These are phyloP conservation scores for Pouteria campechiana DNA, from an alignment of 179 eudicot species.

Conservation along the genomic window DNA sequence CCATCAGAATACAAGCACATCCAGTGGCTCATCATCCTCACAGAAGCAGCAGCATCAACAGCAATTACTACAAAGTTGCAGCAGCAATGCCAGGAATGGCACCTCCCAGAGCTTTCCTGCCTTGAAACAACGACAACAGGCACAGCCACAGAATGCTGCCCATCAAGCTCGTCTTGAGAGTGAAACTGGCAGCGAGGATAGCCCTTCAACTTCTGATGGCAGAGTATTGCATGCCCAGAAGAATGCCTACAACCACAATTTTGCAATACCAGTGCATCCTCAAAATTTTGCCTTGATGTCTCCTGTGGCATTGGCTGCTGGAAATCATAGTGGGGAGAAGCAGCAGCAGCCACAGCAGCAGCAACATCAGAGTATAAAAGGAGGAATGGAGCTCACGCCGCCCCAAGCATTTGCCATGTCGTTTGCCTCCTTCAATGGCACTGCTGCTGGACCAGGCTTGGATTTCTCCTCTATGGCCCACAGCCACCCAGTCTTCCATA, in stretches of 20 bases:
- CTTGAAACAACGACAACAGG: conserved; percentile 32
- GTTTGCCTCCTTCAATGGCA: conserved; percentile 51
- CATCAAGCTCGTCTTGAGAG: conserved; percentile 20
- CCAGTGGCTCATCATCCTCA: conserved; percentile 63
- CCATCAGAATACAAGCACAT: conserved; percentile 41
- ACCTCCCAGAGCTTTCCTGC: conserved; percentile 33
- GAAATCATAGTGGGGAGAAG: conserved; percentile 53
- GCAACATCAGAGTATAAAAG: conserved; percentile 33
- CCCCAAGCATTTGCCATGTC: conserved; percentile 70
- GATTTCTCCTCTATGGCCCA: conserved; percentile 61
- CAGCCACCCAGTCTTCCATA: conserved; percentile 50
- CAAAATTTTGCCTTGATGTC: conserved; percentile 69
- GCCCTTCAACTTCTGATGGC: conserved; percentile 72
- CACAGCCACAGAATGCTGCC: conserved; percentile 8
- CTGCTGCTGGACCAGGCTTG: conserved; percentile 32
- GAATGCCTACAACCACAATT: conserved; percentile 65
- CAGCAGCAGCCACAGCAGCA: conserved; percentile 42
- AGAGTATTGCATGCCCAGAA: conserved; percentile 43
- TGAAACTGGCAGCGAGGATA: conserved; percentile 63
- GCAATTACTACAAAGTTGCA: conserved; percentile 43
- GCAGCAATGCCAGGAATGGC: conserved; percentile 21
- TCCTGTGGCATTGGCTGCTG: conserved; percentile 27
- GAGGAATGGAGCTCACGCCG: conserved; percentile 24
- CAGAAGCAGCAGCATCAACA: conserved; percentile 80
- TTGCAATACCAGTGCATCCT: conserved; percentile 61